A percentile compares a stretch with the other conserved stretches of the same genome.
Conservation (phyloP, 164 flowering plant genomes). For the Piper betle region DNA sequence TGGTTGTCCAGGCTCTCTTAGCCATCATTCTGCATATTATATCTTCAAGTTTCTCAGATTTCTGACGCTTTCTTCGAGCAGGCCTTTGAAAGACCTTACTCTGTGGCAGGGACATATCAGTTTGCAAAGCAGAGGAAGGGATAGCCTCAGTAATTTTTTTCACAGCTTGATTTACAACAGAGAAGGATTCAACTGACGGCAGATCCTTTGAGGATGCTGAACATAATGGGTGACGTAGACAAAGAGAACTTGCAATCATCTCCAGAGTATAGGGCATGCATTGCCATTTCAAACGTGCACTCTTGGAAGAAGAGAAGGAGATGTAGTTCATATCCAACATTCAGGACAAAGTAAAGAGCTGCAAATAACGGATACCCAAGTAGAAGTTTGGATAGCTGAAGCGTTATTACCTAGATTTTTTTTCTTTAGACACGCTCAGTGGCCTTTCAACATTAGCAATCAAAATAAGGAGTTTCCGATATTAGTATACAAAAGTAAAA, state of each 20-base stretch:
- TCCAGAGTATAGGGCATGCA: neutral
- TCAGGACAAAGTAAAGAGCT: neutral
- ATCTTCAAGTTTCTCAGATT: constrained; percentile 52
- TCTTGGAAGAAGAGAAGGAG: neutral
- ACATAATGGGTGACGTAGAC: neutral
- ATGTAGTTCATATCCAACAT: neutral
- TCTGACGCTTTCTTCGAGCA: constrained; percentile 31
- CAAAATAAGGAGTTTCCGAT: too few relatives aligned
- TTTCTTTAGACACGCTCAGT: too few relatives aligned
- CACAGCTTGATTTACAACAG: neutral
- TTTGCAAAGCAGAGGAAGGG: neutral
- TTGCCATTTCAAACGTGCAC: neutral
- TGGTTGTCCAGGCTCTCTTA: constrained; percentile 73
- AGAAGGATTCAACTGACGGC: neutral
- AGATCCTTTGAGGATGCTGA: neutral
- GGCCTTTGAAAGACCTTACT: neutral
- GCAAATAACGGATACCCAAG: neutral
- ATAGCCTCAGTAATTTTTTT: neutral
- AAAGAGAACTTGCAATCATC: neutral
- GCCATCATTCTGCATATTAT: constrained; percentile 75
- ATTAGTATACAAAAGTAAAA: too few relatives aligned
- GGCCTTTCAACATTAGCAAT: too few relatives aligned
- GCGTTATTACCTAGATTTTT: too few relatives aligned
- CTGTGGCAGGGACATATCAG: neutral
- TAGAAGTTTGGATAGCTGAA: too few relatives aligned